A percentile compares a stretch with the other conserved stretches of the same genome.
Evolutionary conservation across 1,284 basidiomycete species (phyloP).

Genomic region (Coriolopsis trogii): DNA sequence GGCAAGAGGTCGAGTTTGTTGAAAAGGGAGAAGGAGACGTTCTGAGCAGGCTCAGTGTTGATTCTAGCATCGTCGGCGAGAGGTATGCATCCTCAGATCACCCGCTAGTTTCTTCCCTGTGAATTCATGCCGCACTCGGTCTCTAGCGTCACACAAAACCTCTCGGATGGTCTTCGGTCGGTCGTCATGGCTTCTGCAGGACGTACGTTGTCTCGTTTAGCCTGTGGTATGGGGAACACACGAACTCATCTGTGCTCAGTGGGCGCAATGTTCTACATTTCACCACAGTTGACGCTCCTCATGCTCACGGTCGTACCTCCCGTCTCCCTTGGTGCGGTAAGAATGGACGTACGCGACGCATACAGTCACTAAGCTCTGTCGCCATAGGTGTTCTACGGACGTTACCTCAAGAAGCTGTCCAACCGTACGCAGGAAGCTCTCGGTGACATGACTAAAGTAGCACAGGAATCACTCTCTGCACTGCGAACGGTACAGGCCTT

Average conservation of each 20-base stretch:
- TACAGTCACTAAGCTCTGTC: constrained; percentile 28
- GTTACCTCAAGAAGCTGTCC: constrained; percentile 91
- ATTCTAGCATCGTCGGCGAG: constrained; percentile 95
- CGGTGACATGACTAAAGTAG: constrained; percentile 92
- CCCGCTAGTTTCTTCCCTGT: no score
- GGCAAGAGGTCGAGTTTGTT: constrained; percentile 92
- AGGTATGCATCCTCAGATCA: constrained; percentile 51
- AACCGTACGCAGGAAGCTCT: constrained; percentile 93
- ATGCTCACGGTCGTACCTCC: constrained; percentile 97
- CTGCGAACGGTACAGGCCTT: constrained; percentile 93
- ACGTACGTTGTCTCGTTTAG: constrained; percentile 50
- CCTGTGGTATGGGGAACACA: not conserved
- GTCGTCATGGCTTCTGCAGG: constrained; percentile 90
- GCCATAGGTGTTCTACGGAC: constrained; percentile 84
- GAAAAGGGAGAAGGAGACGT: constrained; percentile 95
- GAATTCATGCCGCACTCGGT: not conserved
- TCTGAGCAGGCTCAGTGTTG: constrained; percentile 87
- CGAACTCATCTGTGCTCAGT: constrained; percentile 49
- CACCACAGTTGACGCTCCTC: constrained; percentile 85
- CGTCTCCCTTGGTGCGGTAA: constrained; percentile 90
- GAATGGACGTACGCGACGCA: constrained; percentile 29
- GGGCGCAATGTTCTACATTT: constrained; percentile 96
- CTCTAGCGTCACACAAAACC: constrained; percentile 84
- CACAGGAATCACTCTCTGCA: constrained; percentile 91
- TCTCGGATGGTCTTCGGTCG: constrained; percentile 89